These are phyloP conservation scores for Colletotrichum filicis DNA, from an alignment of 2,329 filamentous ascomycete genomes.

Conservation along the genomic window DNA sequence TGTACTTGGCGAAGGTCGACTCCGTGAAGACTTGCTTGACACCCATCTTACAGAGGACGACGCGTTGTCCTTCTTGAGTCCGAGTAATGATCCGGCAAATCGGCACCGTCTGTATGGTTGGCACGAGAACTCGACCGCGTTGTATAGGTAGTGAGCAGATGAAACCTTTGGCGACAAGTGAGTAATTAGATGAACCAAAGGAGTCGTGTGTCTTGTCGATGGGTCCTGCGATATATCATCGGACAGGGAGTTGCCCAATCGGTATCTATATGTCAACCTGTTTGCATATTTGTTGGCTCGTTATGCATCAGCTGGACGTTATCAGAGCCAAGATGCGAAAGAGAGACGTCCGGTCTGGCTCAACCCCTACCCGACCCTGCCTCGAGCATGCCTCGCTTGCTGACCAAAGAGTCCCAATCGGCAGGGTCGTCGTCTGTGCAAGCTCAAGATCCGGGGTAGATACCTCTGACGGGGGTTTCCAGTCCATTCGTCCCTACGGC, in stretches of 20 bases:
- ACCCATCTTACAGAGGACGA: background rate
- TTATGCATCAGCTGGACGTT: background rate
- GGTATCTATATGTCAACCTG: background rate
- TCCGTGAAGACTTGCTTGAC: constrained; percentile 9
- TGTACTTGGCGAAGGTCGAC: constrained; percentile 34
- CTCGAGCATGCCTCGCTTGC: background rate
- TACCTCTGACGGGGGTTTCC: background rate
- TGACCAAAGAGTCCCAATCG: background rate
- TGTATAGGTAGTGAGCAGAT: background rate
- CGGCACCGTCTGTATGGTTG: background rate
- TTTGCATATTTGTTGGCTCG: background rate
- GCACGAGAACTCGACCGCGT: background rate
- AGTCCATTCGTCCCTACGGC: background rate
- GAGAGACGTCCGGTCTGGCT: background rate
- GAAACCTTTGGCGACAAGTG: background rate
- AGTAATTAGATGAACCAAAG: background rate
- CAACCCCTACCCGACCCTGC: background rate
- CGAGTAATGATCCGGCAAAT: background rate
- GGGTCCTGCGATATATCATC: background rate
- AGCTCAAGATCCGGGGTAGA: background rate
- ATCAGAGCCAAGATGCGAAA: background rate
- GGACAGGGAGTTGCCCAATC: background rate
- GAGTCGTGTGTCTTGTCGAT: background rate
- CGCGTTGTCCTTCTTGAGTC: background rate
- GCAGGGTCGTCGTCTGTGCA: background rate